Percentiles rank a stretch among this genome's conserved stretches.
These are phyloP conservation scores for Kernera saxatilis DNA, from an alignment of 345 rosid species.

Conservation along the genomic window DNA sequence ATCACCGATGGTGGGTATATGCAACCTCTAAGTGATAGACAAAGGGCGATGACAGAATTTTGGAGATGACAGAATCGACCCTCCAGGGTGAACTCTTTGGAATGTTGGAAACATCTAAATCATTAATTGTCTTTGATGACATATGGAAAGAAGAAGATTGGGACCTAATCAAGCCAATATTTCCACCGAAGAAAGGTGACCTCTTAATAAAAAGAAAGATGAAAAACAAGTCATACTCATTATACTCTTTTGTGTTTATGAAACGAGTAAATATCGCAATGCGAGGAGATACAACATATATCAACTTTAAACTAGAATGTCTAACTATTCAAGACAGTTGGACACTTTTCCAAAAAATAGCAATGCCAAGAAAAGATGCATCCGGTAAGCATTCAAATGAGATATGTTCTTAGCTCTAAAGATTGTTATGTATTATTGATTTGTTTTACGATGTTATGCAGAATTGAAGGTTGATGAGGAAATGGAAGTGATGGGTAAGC, in stretches of 20 bases:
- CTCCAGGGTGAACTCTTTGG: not conserved
- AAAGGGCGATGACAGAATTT: too few relatives aligned
- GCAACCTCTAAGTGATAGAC: too few relatives aligned
- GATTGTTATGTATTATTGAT: too few relatives aligned
- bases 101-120: not conserved
- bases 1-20: too few relatives aligned
- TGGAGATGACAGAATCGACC: conserved; percentile 13
- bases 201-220: not conserved
- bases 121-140: conserved; percentile 43
- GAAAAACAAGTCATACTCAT: not conserved
- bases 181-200: not conserved
- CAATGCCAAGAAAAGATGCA: not conserved
- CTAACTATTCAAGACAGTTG: conserved; percentile 27
- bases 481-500: not conserved
- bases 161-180: conserved; percentile 14
- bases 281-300: not conserved
- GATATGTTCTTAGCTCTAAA: not conserved
- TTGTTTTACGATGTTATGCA: not conserved
- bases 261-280: not conserved
- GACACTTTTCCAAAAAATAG: conserved; percentile 33
- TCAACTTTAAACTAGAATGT: not conserved
- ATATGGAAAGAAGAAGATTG: conserved; percentile 34
- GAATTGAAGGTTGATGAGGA: not conserved
- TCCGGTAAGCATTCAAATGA: not conserved
- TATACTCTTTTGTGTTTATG: not conserved